Evolutionary conservation across 2,329 filamentous ascomycete genomes (phyloP), one percentile per base, ranked within the genome.

Genomic region (Aspergillus calidoustus): DNA sequence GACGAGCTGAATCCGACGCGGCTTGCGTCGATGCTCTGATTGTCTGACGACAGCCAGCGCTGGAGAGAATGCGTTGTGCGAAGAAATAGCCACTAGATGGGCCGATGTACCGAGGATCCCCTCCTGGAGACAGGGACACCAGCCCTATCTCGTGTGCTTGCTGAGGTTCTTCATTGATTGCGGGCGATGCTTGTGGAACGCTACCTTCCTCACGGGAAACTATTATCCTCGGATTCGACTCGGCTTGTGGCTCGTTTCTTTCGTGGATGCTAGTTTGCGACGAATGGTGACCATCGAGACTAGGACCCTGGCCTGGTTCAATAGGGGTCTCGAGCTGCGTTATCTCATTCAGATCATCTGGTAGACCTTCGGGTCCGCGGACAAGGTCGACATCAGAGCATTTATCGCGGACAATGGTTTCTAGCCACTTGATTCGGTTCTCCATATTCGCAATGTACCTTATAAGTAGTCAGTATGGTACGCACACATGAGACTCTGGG

Each of bases 71-170:
- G 3, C 84, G 73, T 1, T 81, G 80, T 2, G 83, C 82, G 13
- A 86, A 77, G 47, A 84, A 84, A 59, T 83, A 84, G 1, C 84
- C 84, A 43, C 83, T 86, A 0, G 84, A 86, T 2, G 84, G 84
- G 0, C 84, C 84, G 15, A 86, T 82, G 52, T 86, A 86, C 60
- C 81, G 76, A 3, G 71, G 68, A 22, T 80, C 80, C 22, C 83
- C 82, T 48, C 79, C 81, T 3, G 76, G 76, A 1, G 80, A 81
- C 1, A 86, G 72, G 0, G 83, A 84, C 0, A 86, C 77, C 15
- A 86, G 67, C 0, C 84, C 84, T 17, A 86, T 84, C 63, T 86
- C 82, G 62, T 86, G 83, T 1, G 81, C 79, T 28, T 71, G 46
- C 58, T 68, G 34, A 47, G 59, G 54, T 19, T 44, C 49, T 34